These are phyloP conservation scores for Candida insectalens DNA, from an alignment of 805 yeast species.

Conservation along the genomic window DNA sequence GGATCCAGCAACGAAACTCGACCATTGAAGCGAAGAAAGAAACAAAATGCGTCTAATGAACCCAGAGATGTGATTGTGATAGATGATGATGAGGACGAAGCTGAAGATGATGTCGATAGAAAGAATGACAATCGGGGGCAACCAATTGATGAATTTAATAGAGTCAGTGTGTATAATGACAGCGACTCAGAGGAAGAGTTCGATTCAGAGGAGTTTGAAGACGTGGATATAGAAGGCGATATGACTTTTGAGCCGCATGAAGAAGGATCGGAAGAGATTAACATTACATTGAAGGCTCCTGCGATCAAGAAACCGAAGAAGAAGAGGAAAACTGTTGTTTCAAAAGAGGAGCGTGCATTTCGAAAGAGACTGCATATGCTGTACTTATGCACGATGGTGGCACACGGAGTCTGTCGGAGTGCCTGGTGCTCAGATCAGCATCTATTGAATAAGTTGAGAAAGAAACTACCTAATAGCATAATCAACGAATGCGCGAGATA, in stretches of 20 bases:
- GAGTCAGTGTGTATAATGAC: neutral
- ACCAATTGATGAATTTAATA: neutral
- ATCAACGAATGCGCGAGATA: conserved; percentile 32
- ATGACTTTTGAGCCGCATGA: conserved; percentile 2
- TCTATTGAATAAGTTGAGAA: conserved; percentile 31
- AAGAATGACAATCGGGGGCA: no score
- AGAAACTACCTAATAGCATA: conserved; percentile 37
- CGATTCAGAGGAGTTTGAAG: conserved; percentile 32
- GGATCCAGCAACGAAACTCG: neutral
- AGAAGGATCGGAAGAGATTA: conserved; percentile 10
- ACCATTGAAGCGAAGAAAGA: conserved; percentile 5
- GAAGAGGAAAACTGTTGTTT: conserved; percentile 27
- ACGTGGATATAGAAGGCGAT: conserved; percentile 22
- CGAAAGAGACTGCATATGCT: conserved; percentile 51
- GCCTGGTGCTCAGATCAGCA: conserved; percentile 54
- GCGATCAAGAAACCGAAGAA: conserved; percentile 9
- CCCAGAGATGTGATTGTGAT: no score
- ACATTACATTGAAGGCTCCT: conserved; percentile 12
- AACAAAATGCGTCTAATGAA: no score
- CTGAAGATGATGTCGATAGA: no score
- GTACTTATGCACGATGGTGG: conserved; percentile 46
- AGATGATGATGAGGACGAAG: neutral
- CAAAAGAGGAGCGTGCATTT: conserved; percentile 43
- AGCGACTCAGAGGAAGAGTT: conserved; percentile 22
- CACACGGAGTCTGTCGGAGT: conserved; percentile 64